phyloP scores from a whole-genome alignment of 106 monocot genomes.

The Acorus gramineus region DNA sequence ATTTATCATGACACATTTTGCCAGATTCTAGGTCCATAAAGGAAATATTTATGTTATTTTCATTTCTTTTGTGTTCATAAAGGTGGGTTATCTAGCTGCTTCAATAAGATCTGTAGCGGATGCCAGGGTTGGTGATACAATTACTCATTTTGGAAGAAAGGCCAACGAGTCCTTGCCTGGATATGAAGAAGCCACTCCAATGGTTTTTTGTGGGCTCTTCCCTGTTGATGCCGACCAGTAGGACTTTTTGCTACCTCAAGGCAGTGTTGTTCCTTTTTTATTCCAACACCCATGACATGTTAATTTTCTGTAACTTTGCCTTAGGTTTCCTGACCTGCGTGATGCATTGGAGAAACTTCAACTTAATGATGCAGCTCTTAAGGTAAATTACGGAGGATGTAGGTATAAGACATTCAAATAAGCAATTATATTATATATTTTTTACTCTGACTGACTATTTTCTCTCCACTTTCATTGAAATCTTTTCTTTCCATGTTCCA shows the following conservation, averaged over 20 bases:
- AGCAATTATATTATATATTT: not conserved
- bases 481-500: too few relatives aligned
- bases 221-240: conserved; percentile 96
- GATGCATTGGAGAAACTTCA: conserved; percentile 98
- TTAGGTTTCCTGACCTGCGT: conserved; percentile 84
- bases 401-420: not conserved
- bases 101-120: conserved; percentile 94
- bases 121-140: conserved; percentile 95
- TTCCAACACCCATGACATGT: not conserved
- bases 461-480: too few relatives aligned
- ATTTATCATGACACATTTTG: too few relatives aligned
- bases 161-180: conserved; percentile 71
- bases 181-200: conserved; percentile 81
- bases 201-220: conserved; percentile 96
- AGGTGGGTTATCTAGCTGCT: conserved; percentile 94
- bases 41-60: not conserved
- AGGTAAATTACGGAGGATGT: conserved; percentile 23
- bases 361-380: conserved; percentile 89
- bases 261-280: not conserved
- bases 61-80: not conserved
- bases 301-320: not conserved
- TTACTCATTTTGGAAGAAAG: conserved; percentile 67
- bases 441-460: not conserved
- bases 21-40: too few relatives aligned
- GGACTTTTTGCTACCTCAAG: conserved; percentile 1